A percentile compares a stretch with the other conserved stretches of the same genome.
Evolutionary conservation across 2,329 filamentous ascomycete genomes (phyloP).

Genomic region (Cercospora nicotianae): DNA sequence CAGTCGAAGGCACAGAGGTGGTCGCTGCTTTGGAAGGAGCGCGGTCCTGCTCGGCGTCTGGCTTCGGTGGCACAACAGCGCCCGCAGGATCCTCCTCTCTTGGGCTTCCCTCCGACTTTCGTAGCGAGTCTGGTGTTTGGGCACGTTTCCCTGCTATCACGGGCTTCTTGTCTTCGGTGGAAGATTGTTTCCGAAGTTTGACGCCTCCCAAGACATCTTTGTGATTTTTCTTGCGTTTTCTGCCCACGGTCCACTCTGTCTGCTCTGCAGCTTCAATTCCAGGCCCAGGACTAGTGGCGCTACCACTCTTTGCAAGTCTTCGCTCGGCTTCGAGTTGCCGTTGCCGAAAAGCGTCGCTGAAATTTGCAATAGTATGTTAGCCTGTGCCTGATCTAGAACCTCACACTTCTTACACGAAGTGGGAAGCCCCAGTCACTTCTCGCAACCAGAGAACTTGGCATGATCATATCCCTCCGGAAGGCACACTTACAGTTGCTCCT

Average conservation of each 20-base stretch:
- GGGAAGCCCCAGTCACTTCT: background rate
- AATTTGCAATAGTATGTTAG: background rate
- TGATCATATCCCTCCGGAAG: background rate
- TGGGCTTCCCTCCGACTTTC: background rate
- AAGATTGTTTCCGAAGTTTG: conserved; percentile 46
- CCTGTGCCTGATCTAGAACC: background rate
- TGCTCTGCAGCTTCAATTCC: conserved; percentile 51
- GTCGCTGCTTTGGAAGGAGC: conserved; percentile 13
- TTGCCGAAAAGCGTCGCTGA: conserved; percentile 54
- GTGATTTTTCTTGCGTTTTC: conserved; percentile 41
- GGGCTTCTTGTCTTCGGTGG: conserved; percentile 11
- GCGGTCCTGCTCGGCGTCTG: background rate
- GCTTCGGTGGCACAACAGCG: background rate
- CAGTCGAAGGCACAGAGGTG: background rate
- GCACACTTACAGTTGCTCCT: conserved; percentile 50
- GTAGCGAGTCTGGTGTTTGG: background rate
- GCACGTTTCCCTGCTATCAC: conserved; percentile 18
- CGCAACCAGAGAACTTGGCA: background rate
- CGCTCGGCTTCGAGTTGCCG: conserved; percentile 61
- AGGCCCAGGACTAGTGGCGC: conserved; percentile 33
- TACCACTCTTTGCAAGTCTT: conserved; percentile 32
- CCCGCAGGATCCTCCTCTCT: background rate
- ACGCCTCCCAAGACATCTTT: conserved; percentile 45
- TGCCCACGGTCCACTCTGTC: conserved; percentile 25
- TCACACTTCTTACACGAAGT: background rate